Base-by-base conservation (phyloP, 495 filamentous ascomycete species). In the Hypomontagnella monticulosa region DNA sequence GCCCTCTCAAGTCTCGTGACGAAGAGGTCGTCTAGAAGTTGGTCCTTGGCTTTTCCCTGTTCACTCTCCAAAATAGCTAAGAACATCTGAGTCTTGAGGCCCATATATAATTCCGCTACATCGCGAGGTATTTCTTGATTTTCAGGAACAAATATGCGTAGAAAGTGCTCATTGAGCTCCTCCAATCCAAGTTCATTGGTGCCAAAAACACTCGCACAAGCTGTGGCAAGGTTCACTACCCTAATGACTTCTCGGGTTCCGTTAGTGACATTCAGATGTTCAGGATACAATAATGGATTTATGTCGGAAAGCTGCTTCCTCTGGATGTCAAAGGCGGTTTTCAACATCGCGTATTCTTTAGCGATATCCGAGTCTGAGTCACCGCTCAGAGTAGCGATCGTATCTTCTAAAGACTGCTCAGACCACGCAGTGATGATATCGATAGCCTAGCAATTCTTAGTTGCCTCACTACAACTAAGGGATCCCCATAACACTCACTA, bases 71-170 rank as follows among this genome's bases (percentile, higher is more conserved):
- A 71, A 68, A 92, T 82, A 2, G 90, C 86, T 2, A 89, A 88
- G 50, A 96, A 89, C 62, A 93, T 87, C 60, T 96, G 91, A 0
- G 93, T 96, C 73, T 97, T 97, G 14, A 97, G 80, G 55, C 92
- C 89, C 14, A 97, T 79, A 63, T 91, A 91, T 20, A 97, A 66
- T 20, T 88, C 84, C 10, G 87, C 88, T 61, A 89, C 87, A 46
- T 85, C 87, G 51, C 90, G 90, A 14, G 91, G 79, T 33, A 97
- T 71, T 4, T 86, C 82, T n/a, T 84, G 84, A 12, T 89, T 88
- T 57, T 92, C 88, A 0, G 90, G 88, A 3, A 96, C 85, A 70
- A 97, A 97, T 0, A 92, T 92, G 40, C 91, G 86, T 18, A 96
- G 82, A 67, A 97, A 96, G 63, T 89, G 83, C 20, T 95, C 90